A percentile compares a stretch with the other conserved stretches of the same genome.
Evolutionary conservation across 139 green algal genomes (phyloP).

Genomic region (Pycnococcus provasolii): DNA sequence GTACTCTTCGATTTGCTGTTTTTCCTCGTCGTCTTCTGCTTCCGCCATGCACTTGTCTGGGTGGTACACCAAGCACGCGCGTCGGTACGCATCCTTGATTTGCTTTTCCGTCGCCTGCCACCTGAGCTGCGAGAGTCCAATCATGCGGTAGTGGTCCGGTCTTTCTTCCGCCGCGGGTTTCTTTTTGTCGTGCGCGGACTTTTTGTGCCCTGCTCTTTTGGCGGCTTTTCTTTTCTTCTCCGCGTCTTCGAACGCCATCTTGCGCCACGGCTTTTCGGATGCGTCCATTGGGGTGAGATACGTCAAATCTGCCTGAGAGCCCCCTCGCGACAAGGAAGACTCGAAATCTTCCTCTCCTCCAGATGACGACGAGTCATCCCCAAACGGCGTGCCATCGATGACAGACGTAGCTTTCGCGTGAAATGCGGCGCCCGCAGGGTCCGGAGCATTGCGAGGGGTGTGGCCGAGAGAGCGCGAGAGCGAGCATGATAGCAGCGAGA

Average conservation of each 20-base stretch:
- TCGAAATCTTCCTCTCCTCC: too few relatives aligned
- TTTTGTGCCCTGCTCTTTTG: neutral
- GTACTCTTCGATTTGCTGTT: constrained; percentile 11
- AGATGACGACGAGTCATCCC: neutral
- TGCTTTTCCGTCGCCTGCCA: constrained; percentile 1
- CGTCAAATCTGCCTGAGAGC: neutral
- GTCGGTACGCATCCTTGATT: constrained; percentile 3
- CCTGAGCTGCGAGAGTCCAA: constrained; percentile 2
- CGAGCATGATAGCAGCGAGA: too few relatives aligned
- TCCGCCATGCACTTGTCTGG: constrained; percentile 14
- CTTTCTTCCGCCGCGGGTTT: neutral
- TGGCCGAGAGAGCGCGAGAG: too few relatives aligned
- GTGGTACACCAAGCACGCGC: constrained; percentile 1
- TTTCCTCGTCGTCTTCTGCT: neutral
- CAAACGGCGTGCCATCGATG: neutral
- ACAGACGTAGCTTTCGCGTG: neutral
- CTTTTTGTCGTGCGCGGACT: neutral
- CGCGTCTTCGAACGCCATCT: neutral
- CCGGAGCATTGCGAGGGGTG: neutral
- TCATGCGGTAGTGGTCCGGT: constrained; percentile 5
- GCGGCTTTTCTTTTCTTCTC: neutral
- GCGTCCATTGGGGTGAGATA: neutral
- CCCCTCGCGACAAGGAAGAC: too few relatives aligned
- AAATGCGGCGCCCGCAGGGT: constrained; percentile 2
- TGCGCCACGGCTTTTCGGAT: neutral